A percentile compares a stretch with the other conserved stretches of the same genome.
Evolutionary conservation across 176 grass and related monocot genomes (phyloP).

Genomic region (Typha latifolia): DNA sequence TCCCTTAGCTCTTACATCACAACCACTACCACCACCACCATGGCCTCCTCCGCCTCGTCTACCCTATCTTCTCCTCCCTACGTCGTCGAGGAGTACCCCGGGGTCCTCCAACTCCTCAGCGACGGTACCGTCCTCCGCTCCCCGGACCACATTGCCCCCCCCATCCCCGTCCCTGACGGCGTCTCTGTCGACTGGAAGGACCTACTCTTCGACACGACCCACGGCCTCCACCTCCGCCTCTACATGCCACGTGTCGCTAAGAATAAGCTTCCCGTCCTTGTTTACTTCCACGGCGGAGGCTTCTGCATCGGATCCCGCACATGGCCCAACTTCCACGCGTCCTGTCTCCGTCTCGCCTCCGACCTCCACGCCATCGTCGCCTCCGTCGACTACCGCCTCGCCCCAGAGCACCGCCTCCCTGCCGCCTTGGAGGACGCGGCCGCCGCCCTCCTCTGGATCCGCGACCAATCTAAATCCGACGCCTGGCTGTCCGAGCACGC

Average conservation of each 20-base stretch:
- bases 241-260: background rate
- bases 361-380: constrained; percentile 33
- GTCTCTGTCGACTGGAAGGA: constrained; percentile 19
- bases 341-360: constrained; percentile 39
- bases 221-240: constrained; percentile 15
- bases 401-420: constrained; percentile 58
- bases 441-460: constrained; percentile 40
- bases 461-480: constrained; percentile 1
- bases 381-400: constrained; percentile 55
- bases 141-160: background rate
- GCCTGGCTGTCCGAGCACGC: constrained; percentile 26
- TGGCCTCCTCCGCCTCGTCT: background rate
- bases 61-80: background rate
- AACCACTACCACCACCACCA: background rate
- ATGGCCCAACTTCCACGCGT: constrained; percentile 31
- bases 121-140: constrained; percentile 14
- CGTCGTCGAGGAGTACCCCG: constrained; percentile 14
- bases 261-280: constrained; percentile 10
- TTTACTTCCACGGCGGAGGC: constrained; percentile 40
- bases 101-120: constrained; percentile 6
- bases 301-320: constrained; percentile 41
- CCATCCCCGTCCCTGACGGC: constrained; percentile 5
- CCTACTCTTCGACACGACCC: constrained; percentile 2
- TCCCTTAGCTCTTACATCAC: too few relatives aligned
- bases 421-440: constrained; percentile 34